Base-by-base conservation (phyloP, 1,284 basidiomycete species). In the Anthracocystis setariae region DNA sequence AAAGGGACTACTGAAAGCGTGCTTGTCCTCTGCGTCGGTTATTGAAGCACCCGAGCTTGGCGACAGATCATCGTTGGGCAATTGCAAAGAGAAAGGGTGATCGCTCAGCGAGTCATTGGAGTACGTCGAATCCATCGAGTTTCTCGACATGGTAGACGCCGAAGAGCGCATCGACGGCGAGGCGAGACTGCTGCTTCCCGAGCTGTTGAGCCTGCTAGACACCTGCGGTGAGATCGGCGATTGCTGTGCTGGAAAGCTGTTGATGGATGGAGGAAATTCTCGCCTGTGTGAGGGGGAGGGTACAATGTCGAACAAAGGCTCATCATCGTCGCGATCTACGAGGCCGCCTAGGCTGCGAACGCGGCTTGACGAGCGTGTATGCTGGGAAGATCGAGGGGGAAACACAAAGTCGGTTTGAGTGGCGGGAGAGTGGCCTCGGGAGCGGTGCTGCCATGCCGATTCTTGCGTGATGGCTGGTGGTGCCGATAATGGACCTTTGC, bases 271-370 rank as follows among this genome's bases (percentile, higher is more conserved):
- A 5, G 29, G 40, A 20, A 37, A 18, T 18, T 56, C 54, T 8
- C 64, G 51, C 40, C 45, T 67, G 38, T 44, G 66, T 8, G 66
- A 69, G 1, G 60, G 66, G 10, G 66, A 69, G 18, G 56, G 60
- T 15, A 69, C 37, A 21, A 69, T 69, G 13, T 69, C 66, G 21
- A 69, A 63, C 2, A 38, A 38, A 18, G 66, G 60, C 52, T 63
- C 66, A 25, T 69, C 60, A 39, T 69, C 60, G 15, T 68, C 54
- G 24, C 44, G 35, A 24, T 24, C 47, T 8, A 49, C 46, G 38
- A 58, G 50, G 43, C 58, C 56, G 50, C 33, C 38, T 24, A 49
- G 52, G 49, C 54, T 61, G 46, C 54, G 57, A 12, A 50, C 29
- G 8, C 42, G 57, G 5, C 40, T 18, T 8, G 25, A 33, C 10